phyloP scores from a whole-genome alignment of 345 rosid genomes.

The Draba incana region DNA sequence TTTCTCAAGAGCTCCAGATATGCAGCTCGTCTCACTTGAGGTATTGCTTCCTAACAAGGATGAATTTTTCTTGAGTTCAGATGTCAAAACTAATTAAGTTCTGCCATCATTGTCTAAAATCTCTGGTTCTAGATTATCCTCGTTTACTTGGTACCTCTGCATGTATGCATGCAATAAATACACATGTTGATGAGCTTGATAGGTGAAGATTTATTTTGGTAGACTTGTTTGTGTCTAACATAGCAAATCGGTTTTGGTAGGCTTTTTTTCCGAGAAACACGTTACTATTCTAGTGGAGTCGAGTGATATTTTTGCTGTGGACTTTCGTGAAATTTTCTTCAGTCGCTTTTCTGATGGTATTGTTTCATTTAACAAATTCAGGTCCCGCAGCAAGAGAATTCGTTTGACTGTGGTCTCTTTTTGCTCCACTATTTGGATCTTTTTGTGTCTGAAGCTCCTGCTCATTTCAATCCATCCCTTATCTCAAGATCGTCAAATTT shows the following conservation, averaged over 20 bases:
- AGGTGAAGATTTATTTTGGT: background rate
- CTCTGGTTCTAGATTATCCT: constrained; percentile 11
- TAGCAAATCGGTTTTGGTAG: constrained; percentile 14
- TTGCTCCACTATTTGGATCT: constrained; percentile 88
- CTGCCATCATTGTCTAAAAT: constrained; percentile 7
- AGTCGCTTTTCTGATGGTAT: constrained; percentile 26
- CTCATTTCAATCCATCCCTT: constrained; percentile 62
- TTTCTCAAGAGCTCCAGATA: constrained; percentile 51
- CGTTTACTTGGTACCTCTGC: constrained; percentile 1
- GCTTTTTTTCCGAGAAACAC: background rate
- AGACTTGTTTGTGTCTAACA: constrained; percentile 16
- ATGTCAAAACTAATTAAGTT: constrained; percentile 5
- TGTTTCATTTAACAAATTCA: constrained; percentile 43
- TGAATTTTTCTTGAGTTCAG: constrained; percentile 20
- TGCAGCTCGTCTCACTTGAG: constrained; percentile 79
- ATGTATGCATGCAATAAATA: constrained; percentile 2
- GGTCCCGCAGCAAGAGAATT: constrained; percentile 97
- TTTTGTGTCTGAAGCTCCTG: constrained; percentile 74
- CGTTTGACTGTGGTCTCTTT: constrained; percentile 93
- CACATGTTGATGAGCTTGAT: constrained; percentile 14
- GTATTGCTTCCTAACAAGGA: constrained; percentile 49
- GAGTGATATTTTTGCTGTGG: background rate
- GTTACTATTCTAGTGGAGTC: constrained; percentile 5
- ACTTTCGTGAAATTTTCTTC: constrained; percentile 12
- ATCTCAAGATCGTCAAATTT: constrained; percentile 53